Evolutionary conservation across 1,284 basidiomycete genomes (phyloP).

Genomic region (Sporisorium scitamineum): DNA sequence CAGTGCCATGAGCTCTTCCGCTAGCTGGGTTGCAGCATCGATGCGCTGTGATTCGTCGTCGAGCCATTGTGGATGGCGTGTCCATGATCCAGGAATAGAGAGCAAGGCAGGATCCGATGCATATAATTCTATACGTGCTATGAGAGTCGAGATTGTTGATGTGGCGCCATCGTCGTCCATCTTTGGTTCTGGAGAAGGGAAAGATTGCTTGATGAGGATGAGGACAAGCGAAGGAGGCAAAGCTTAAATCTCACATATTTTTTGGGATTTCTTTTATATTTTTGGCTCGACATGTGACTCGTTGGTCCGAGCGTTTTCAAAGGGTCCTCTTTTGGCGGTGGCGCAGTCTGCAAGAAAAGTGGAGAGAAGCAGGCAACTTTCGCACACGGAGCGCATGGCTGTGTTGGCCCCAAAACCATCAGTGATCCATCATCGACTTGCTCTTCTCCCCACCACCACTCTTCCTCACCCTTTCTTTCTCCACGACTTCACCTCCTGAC

Average conservation of each 20-base stretch:
- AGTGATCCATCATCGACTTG: not conserved
- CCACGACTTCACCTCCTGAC: not conserved
- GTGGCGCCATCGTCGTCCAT: constrained; percentile 19
- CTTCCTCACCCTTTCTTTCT: too few relatives aligned
- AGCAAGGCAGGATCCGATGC: constrained; percentile 21
- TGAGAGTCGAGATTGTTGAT: constrained; percentile 19
- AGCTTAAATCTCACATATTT: not conserved
- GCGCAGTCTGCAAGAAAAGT: constrained; percentile 4
- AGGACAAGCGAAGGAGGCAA: not conserved
- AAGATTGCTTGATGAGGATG: not conserved
- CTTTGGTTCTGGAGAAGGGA: not conserved
- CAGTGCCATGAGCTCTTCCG: constrained; percentile 62
- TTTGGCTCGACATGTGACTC: not conserved
- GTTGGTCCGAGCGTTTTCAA: constrained; percentile 27
- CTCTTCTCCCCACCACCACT: not conserved
- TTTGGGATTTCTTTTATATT: not conserved
- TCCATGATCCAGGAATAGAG: constrained; percentile 16
- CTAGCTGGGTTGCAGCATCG: constrained; percentile 46
- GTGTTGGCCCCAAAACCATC: not conserved
- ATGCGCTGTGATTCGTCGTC: constrained; percentile 19
- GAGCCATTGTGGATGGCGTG: constrained; percentile 30
- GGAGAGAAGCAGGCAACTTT: constrained; percentile 22
- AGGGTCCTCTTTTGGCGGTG: constrained; percentile 13
- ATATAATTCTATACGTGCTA: constrained; percentile 40
- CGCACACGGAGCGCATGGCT: constrained; percentile 5